Base-by-base conservation (phyloP, 768 basidiomycete species). In the Podaxis carcinomalis region DNA sequence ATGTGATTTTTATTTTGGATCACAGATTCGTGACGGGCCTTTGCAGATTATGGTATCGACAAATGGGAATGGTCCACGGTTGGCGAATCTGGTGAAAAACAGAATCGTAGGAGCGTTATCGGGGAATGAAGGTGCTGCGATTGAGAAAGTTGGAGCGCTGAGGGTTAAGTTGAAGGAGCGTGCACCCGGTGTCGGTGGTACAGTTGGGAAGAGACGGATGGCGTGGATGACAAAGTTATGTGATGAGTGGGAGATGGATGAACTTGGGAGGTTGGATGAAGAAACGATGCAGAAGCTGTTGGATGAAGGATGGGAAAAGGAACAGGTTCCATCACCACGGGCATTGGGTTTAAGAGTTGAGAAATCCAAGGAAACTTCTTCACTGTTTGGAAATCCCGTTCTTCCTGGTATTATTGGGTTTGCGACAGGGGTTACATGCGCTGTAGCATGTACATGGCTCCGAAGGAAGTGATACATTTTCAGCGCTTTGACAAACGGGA, bases 1-100 rank as follows among this genome's bases (percentile, higher is more conserved):
- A 46, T 99, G 97, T 79, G 96, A 99, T 74, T 99, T 99, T 70
- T 98, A 95, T 79, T 99, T 98, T 75, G 97, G 97, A 53, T 90
- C 93, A 2, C 92, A 93, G 72, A 86, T 98, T 62, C 88, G 93
- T 32, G 83, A 87, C 62, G 95, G 96, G 0, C 92, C 95, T 0
- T 77, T 99, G 23, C 95, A 97, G 74, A 86, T 99, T 64, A 90
- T 98, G 90, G 87, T 99, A 55, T 95, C 93, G 16, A 98, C 97
- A 3, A 92, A 92, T 63, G 97, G 97, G 35, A 87, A 91, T 67
- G 92, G 93, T 11, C 97, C 97, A 1, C 88, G 92, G 69, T 80
- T 98, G 69, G 94, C 95, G 3, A 89, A 89, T 63, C 78, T 97
- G 66, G 85, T 99, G 57, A 84, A 88, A 64, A 78, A 81, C 63